A percentile compares a stretch with the other conserved stretches of the same genome.
Conservation (phyloP, 2,329 filamentous ascomycete genomes). For the Claviceps purpurea region DNA sequence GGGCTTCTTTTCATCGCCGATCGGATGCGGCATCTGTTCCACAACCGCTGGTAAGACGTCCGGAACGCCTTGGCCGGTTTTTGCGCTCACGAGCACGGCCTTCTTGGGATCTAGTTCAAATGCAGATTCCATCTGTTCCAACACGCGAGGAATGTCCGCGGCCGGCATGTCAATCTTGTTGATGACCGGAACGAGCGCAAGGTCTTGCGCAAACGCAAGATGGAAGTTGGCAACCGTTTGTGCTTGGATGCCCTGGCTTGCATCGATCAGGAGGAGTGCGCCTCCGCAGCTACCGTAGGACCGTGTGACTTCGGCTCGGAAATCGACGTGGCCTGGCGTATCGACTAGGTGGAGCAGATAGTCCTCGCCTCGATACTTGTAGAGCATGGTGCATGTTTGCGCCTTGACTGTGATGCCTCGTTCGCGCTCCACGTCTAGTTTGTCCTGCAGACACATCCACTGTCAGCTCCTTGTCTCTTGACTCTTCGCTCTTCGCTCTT, state of each 20-base stretch:
- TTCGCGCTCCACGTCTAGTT: slow-evolving; percentile 49
- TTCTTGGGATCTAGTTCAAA: slow-evolving; percentile 77
- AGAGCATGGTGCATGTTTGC: slow-evolving; percentile 96
- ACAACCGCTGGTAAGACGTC: slow-evolving; percentile 76
- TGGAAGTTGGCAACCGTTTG: slow-evolving; percentile 99
- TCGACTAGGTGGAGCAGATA: slow-evolving; percentile 93
- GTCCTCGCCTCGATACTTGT: slow-evolving; percentile 72
- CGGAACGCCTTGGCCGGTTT: slow-evolving; percentile 81
- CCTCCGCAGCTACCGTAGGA: slow-evolving; percentile 95
- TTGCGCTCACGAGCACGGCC: slow-evolving; percentile 67
- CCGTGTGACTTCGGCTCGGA: slow-evolving; percentile 86
- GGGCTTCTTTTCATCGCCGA: slow-evolving; percentile 59
- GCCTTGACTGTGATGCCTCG: slow-evolving; percentile 97
- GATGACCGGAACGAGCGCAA: slow-evolving; percentile 78
- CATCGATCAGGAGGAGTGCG: slow-evolving; percentile 83
- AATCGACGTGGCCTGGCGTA: slow-evolving; percentile 95
- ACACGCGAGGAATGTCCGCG: slow-evolving; percentile 71
- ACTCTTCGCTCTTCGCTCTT: too few species aligned
- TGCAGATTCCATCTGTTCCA: slow-evolving; percentile 71
- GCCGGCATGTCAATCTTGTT: slow-evolving; percentile 94
- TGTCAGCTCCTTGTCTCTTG: not conserved
- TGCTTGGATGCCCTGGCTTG: slow-evolving; percentile 90
- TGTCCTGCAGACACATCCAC: slow-evolving; percentile 40
- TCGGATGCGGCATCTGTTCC: slow-evolving; percentile 67
- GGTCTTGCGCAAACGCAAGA: slow-evolving; percentile 81